These are phyloP conservation scores for Coemansia sp. DNA, from an alignment of 192 early-diverging fungal genomes.

Conservation along the genomic window DNA sequence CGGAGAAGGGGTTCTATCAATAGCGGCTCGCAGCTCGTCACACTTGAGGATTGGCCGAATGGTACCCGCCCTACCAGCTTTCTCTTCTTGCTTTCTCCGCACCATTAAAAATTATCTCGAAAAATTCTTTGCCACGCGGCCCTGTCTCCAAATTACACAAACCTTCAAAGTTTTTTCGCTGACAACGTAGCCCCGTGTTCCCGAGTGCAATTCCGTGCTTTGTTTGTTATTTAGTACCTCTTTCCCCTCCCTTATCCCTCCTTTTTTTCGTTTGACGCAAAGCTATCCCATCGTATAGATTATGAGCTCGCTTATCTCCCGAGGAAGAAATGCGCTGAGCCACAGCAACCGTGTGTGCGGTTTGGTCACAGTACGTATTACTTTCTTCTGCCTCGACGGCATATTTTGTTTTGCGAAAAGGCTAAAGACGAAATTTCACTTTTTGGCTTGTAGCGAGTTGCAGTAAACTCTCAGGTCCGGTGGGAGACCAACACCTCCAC, in stretches of 20 bases:
- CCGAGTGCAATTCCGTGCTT: background rate
- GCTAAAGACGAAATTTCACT: background rate
- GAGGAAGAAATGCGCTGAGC: background rate
- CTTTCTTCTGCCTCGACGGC: background rate
- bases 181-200: background rate
- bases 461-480: conserved; percentile 20
- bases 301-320: conserved; percentile 11
- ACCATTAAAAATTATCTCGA: background rate
- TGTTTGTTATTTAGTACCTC: background rate
- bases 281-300: background rate
- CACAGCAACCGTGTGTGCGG: background rate
- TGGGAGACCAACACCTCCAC: conserved; percentile 28
- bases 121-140: background rate
- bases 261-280: background rate
- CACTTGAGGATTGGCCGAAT: background rate
- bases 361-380: background rate
- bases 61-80: background rate
- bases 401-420: background rate
- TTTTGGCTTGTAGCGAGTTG: conserved; percentile 9
- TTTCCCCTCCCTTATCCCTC: background rate
- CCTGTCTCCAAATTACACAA: background rate
- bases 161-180: background rate
- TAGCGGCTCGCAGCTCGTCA: conserved; percentile 1
- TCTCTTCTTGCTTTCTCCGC: background rate
- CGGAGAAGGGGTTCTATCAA: background rate